phyloP scores from a whole-genome alignment of 192 early-diverging fungal species.

The Fimicolochytrium jonesii region DNA sequence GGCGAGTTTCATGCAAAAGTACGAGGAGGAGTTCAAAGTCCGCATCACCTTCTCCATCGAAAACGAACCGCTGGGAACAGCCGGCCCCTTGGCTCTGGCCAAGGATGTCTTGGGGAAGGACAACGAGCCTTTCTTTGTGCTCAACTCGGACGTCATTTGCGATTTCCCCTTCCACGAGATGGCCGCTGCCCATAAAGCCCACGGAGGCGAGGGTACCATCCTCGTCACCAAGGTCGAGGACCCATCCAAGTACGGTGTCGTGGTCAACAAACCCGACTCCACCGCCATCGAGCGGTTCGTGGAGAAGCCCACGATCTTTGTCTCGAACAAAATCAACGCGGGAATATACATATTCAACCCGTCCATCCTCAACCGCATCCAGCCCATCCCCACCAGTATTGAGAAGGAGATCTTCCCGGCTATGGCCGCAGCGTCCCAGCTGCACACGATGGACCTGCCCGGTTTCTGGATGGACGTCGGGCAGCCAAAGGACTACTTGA shows the following conservation, averaged over 20 bases:
- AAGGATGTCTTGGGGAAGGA: conserved; percentile 53
- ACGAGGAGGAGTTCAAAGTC: conserved; percentile 70
- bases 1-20: conserved; percentile 88
- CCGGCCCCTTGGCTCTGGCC: conserved; percentile 53
- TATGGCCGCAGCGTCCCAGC: conserved; percentile 81
- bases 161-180: conserved; percentile 92
- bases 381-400: conserved; percentile 89
- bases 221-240: conserved; percentile 97
- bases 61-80: conserved; percentile 55
- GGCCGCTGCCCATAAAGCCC: conserved; percentile 80
- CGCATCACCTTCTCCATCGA: conserved; percentile 56
- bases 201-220: conserved; percentile 94
- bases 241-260: conserved; percentile 98
- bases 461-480: conserved; percentile 99
- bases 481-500: conserved; percentile 97
- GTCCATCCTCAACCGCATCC: conserved; percentile 82
- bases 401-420: conserved; percentile 95
- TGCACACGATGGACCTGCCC: conserved; percentile 89
- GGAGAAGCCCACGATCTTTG: conserved; percentile 93
- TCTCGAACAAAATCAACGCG: conserved; percentile 97
- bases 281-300: conserved; percentile 90
- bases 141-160: conserved; percentile 93
- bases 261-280: conserved; percentile 70
- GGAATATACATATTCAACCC: conserved; percentile 99
- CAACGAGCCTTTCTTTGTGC: conserved; percentile 93